Percentiles rank a stretch among this genome's conserved stretches.
These are phyloP conservation scores for Ustilago nuda DNA, from an alignment of 1,284 basidiomycete species.

Conservation along the genomic window DNA sequence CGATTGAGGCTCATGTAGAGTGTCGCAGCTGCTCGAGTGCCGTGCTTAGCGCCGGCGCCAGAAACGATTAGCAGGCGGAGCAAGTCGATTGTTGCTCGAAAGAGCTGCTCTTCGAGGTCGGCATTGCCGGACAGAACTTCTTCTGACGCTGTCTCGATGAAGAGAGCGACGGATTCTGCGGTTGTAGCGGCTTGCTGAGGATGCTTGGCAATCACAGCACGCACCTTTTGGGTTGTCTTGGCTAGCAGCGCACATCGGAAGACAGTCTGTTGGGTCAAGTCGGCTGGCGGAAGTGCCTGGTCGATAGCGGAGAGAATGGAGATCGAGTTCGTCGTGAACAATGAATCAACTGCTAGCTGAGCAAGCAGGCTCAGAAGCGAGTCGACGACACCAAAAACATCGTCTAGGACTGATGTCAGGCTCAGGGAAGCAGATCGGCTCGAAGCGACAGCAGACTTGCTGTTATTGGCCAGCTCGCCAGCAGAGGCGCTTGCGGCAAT, in stretches of 20 bases:
- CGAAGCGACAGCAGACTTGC: not conserved
- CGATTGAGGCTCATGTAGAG: conserved; percentile 55
- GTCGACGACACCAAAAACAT: conserved; percentile 14
- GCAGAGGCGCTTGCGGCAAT: not conserved
- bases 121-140: conserved; percentile 33
- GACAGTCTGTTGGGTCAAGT: conserved; percentile 39
- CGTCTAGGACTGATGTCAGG: not conserved
- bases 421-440: not conserved
- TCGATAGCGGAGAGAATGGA: conserved; percentile 43
- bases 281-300: conserved; percentile 44
- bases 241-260: conserved; percentile 37
- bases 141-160: conserved; percentile 50
- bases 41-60: conserved; percentile 5
- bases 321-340: conserved; percentile 45
- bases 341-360: conserved; percentile 34
- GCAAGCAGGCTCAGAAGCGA: conserved; percentile 46
- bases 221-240: conserved; percentile 18
- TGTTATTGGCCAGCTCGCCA: not conserved
- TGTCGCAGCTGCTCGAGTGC: conserved; percentile 11
- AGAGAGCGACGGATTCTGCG: conserved; percentile 28
- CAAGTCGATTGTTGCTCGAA: conserved; percentile 20
- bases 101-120: conserved; percentile 35
- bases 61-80: conserved; percentile 21
- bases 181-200: conserved; percentile 13
- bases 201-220: conserved; percentile 6